Percentiles rank a stretch among this genome's conserved stretches.
Evolutionary conservation across 768 basidiomycete species (phyloP).

Genomic region (Boletus sp.): DNA sequence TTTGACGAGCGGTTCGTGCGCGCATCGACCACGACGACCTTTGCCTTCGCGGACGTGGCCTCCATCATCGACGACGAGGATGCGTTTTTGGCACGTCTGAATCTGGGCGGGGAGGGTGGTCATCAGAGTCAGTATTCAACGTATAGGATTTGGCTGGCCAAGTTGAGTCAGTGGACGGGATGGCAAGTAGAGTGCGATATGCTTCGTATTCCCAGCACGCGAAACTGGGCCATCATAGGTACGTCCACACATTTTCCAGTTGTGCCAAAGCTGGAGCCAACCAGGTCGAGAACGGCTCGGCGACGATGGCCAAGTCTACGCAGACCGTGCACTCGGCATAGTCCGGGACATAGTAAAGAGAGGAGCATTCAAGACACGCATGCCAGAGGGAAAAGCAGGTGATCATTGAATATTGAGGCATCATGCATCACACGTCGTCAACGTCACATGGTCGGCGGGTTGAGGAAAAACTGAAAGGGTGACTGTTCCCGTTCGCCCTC

Average conservation of each 20-base stretch:
- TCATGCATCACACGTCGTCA: background rate
- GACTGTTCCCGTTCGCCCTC: conserved; percentile 31
- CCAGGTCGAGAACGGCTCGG: conserved; percentile 29
- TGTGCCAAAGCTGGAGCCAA: background rate
- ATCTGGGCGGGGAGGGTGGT: conserved; percentile 61
- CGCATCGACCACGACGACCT: conserved; percentile 31
- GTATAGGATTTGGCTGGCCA: conserved; percentile 87
- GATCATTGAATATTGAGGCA: conserved; percentile 15
- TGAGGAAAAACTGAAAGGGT: conserved; percentile 19
- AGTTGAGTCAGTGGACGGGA: conserved; percentile 68
- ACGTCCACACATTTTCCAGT: conserved; percentile 22
- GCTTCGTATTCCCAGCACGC: conserved; percentile 87
- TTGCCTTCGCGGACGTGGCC: conserved; percentile 21
- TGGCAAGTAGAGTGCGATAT: conserved; percentile 87
- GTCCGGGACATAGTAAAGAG: conserved; percentile 54
- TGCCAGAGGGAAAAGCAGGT: conserved; percentile 64
- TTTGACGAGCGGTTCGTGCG: conserved; percentile 70
- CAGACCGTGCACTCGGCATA: conserved; percentile 49
- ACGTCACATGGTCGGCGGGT: conserved; percentile 7
- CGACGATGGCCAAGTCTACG: conserved; percentile 9
- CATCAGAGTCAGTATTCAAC: conserved; percentile 70
- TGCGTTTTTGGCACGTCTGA: conserved; percentile 43
- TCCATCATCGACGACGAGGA: conserved; percentile 17
- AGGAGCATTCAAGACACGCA: conserved; percentile 71
- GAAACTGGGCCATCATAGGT: conserved; percentile 93